A percentile compares a stretch with the other conserved stretches of the same genome.
Evolutionary conservation across 1,284 basidiomycete genomes (phyloP).

Genomic region (Trichosporon inkin): DNA sequence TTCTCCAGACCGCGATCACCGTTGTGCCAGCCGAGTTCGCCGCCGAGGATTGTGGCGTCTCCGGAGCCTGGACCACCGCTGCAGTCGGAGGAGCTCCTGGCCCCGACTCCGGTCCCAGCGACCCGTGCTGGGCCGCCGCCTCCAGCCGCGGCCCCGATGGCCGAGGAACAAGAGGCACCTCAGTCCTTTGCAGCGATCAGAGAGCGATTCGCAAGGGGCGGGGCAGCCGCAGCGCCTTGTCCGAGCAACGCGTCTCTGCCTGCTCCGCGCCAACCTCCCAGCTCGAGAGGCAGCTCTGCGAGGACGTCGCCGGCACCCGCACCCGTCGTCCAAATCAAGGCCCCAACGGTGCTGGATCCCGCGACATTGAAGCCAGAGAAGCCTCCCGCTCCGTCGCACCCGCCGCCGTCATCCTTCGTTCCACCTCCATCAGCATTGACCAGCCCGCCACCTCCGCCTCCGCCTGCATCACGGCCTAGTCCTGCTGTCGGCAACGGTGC

Average conservation of each 20-base stretch:
- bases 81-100: not conserved
- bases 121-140: not conserved
- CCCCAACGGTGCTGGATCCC: not conserved
- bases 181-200: not conserved
- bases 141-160: not conserved
- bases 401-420: not conserved
- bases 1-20: not conserved
- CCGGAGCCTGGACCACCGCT: not conserved
- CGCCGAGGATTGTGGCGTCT: not conserved
- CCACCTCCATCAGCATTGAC: not conserved
- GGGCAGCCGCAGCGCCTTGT: not conserved
- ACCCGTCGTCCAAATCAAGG: not conserved
- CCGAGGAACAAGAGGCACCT: not conserved
- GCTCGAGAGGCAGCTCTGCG: not conserved
- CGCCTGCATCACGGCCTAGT: constrained; percentile 15
- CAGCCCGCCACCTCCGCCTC: constrained; percentile 7
- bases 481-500: constrained; percentile 5
- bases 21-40: not conserved
- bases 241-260: not conserved
- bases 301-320: not conserved
- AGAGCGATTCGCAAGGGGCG: not conserved
- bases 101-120: too few relatives aligned
- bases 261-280: not conserved
- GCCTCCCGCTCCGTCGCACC: not conserved
- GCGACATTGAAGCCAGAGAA: not conserved